Percentiles rank a stretch among this genome's conserved stretches.
Evolutionary conservation across 2,329 filamentous ascomycete species (phyloP).

Genomic region (Rachicladosporium sp.): DNA sequence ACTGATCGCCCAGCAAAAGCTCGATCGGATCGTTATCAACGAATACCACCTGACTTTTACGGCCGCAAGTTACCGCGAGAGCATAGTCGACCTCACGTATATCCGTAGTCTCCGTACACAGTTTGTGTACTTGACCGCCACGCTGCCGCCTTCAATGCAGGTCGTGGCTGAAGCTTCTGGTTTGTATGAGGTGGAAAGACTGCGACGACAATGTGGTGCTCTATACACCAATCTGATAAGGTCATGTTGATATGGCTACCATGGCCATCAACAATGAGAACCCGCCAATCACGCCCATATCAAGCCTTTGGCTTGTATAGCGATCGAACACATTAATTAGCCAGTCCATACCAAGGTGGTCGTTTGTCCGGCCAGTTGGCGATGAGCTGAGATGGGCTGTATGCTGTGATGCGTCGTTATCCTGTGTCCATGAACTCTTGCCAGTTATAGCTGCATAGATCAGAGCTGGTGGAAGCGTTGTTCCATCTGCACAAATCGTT

Average conservation of each 20-base stretch:
- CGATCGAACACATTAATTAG: constrained; percentile 7
- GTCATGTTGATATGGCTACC: constrained; percentile 5
- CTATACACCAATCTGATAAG: constrained; percentile 4
- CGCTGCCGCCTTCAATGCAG: too few relatives aligned
- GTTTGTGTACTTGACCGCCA: too few relatives aligned
- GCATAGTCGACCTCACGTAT: neutral
- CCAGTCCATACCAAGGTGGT: constrained; percentile 10
- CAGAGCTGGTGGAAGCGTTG: constrained; percentile 6
- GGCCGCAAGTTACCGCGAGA: too few relatives aligned
- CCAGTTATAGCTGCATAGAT: constrained; percentile 8
- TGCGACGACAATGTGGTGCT: constrained; percentile 2
- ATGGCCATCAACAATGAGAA: constrained; percentile 9
- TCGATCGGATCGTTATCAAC: constrained; percentile 9
- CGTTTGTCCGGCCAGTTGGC: constrained; percentile 9
- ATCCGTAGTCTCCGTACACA: neutral
- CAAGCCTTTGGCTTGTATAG: constrained; percentile 6
- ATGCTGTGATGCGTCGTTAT: constrained; percentile 7
- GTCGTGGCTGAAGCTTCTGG: constrained; percentile 8
- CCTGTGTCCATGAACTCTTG: constrained; percentile 9
- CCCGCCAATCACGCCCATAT: constrained; percentile 7
- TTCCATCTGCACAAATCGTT: constrained; percentile 9
- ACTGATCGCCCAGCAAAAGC: constrained; percentile 1
- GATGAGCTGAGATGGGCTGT: constrained; percentile 8
- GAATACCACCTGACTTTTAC: too few relatives aligned
- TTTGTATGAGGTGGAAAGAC: constrained; percentile 1